Conservation (phyloP, 1,139 yeast species). For the Saccharomyces hybrid region DNA sequence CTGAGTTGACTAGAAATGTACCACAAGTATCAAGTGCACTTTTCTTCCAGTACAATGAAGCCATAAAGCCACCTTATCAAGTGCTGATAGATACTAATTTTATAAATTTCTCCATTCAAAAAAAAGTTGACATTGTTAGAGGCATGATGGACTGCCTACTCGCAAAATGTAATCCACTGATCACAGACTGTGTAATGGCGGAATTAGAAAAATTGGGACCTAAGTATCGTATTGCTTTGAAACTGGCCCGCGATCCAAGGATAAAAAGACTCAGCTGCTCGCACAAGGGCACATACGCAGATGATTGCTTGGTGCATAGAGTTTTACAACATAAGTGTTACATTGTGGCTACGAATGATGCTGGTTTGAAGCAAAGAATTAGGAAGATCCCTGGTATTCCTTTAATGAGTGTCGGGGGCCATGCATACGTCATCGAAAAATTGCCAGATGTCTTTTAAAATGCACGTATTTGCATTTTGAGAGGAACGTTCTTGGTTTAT, state of each 20-base stretch:
- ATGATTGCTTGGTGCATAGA: conserved; percentile 89
- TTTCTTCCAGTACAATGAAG: conserved; percentile 88
- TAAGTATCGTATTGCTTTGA: conserved; percentile 83
- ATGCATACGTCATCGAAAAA: conserved; percentile 85
- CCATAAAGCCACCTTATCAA: conserved; percentile 95
- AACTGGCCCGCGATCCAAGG: conserved; percentile 89
- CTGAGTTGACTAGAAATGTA: conserved; percentile 75
- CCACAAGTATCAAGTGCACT: conserved; percentile 96
- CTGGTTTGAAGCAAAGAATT: conserved; percentile 88
- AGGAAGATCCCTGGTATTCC: conserved; percentile 98
- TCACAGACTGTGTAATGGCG: conserved; percentile 97
- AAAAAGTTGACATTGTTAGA: conserved; percentile 82
- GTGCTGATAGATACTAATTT: conserved; percentile 93
- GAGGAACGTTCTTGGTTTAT: not conserved
- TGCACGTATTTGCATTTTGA: not conserved
- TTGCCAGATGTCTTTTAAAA: conserved; percentile 42
- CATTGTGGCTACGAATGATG: conserved; percentile 97
- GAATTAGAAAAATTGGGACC: conserved; percentile 95
- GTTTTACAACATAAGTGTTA: conserved; percentile 94
- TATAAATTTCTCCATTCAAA: conserved; percentile 90
- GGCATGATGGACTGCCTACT: conserved; percentile 94
- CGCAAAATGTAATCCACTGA: conserved; percentile 92
- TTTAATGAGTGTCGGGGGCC: conserved; percentile 91
- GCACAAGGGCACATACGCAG: conserved; percentile 96
- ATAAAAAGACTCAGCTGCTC: conserved; percentile 80